phyloP scores from a whole-genome alignment of 192 early-diverging fungal species.

The Umbelopsis isabellina region DNA sequence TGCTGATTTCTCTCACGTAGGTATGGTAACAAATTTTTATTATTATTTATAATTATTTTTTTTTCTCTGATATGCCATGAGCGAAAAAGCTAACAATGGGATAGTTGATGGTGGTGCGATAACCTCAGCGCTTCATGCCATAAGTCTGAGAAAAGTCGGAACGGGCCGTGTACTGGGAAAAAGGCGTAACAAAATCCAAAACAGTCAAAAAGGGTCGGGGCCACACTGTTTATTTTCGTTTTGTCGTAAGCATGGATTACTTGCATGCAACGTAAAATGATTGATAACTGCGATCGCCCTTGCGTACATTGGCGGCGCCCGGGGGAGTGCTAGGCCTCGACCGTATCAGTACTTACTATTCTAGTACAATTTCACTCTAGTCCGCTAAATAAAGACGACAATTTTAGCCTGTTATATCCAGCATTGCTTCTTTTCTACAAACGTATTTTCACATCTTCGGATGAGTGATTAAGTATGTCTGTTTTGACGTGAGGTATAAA shows the following conservation, averaged over 20 bases:
- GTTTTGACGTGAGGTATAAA: too few species aligned
- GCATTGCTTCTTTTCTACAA: too few species aligned
- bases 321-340: too few species aligned
- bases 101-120: background rate
- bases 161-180: constrained; percentile 15
- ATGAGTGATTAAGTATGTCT: too few species aligned
- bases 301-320: background rate
- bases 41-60: background rate
- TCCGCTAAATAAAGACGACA: too few species aligned
- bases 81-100: background rate
- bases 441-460: too few species aligned
- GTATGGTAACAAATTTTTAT: background rate
- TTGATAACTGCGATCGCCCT: constrained; percentile 1
- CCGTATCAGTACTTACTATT: too few species aligned
- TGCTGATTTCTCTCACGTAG: constrained; percentile 16
- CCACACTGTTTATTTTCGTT: background rate
- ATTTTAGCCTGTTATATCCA: too few species aligned
- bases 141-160: constrained; percentile 12
- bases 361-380: too few species aligned
- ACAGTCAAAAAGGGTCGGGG: constrained; percentile 8
- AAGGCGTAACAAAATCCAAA: constrained; percentile 8
- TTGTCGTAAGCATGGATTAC: background rate
- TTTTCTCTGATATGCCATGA: background rate
- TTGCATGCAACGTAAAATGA: background rate
- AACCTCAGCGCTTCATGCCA: background rate